A percentile compares a stretch with the other conserved stretches of the same genome.
phyloP scores from a whole-genome alignment of 805 yeast species.

The Lipomyces sp. region DNA sequence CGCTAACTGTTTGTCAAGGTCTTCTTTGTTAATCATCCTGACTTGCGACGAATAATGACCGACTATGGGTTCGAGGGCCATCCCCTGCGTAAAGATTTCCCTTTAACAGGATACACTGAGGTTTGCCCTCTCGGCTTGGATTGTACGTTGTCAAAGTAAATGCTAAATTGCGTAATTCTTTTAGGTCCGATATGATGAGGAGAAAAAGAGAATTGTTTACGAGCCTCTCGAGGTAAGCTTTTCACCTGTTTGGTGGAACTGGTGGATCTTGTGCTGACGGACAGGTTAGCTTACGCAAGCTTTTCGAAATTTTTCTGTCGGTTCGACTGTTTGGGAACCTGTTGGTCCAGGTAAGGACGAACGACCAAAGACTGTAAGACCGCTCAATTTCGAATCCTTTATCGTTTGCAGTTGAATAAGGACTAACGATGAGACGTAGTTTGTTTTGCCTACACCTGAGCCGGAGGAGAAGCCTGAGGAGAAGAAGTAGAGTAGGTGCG shows the following conservation, averaged over 20 bases:
- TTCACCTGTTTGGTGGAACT: neutral
- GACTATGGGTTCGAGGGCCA: constrained; percentile 92
- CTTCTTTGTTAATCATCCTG: constrained; percentile 86
- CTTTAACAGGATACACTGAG: constrained; percentile 87
- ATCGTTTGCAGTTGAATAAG: too few relatives aligned
- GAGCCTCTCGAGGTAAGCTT: constrained; percentile 67
- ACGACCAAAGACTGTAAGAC: constrained; percentile 55
- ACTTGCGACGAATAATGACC: constrained; percentile 82
- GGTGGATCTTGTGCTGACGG: neutral
- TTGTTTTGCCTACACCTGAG: constrained; percentile 77
- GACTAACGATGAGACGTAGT: too few relatives aligned
- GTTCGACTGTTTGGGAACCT: constrained; percentile 87
- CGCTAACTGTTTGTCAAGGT: constrained; percentile 32
- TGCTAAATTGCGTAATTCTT: neutral
- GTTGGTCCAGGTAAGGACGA: constrained; percentile 83
- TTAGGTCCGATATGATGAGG: constrained; percentile 77
- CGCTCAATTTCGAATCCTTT: neutral
- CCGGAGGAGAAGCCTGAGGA: constrained; percentile 59
- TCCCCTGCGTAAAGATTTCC: constrained; percentile 89
- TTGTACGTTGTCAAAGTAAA: neutral
- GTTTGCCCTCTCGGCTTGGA: neutral
- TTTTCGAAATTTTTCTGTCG: constrained; percentile 84
- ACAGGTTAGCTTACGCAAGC: constrained; percentile 66
- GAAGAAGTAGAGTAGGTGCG: constrained; percentile 36
- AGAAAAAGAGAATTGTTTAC: constrained; percentile 82